Conservation (phyloP, 805 yeast genomes). For the Nakazawaea populi region DNA sequence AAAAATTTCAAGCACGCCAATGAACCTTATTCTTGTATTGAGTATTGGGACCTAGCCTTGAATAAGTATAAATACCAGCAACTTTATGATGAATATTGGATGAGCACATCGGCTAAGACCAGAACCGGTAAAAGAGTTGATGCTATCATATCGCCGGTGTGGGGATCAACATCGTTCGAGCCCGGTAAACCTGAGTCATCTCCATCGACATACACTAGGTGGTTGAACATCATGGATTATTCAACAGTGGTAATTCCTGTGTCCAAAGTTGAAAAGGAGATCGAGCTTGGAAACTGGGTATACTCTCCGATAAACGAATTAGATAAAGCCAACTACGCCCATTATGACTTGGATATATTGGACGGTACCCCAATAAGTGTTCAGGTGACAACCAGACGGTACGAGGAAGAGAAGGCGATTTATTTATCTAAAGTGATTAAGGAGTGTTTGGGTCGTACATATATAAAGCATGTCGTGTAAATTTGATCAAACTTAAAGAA, state of each 20-base stretch:
- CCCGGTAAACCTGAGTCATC: slow-evolving; percentile 33
- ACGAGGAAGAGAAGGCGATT: slow-evolving; percentile 53
- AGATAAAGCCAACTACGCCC: slow-evolving; percentile 26
- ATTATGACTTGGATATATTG: slow-evolving; percentile 40
- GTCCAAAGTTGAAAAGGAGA: slow-evolving; percentile 29
- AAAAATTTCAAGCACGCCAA: slow-evolving; percentile 11
- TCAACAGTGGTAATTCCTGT: slow-evolving; percentile 38
- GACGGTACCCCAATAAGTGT: slow-evolving; percentile 50
- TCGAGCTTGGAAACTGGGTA: slow-evolving; percentile 21
- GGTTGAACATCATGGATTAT: slow-evolving; percentile 50
- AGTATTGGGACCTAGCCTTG: slow-evolving; percentile 35
- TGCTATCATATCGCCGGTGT: slow-evolving; percentile 43
- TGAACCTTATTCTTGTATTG: slow-evolving; percentile 13
- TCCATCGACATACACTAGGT: slow-evolving; percentile 47
- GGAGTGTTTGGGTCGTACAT: background rate
- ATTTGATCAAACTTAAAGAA: background rate
- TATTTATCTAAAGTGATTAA: slow-evolving; percentile 26
- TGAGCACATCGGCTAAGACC: slow-evolving; percentile 25
- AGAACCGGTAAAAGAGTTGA: slow-evolving; percentile 35
- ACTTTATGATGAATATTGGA: slow-evolving; percentile 32
- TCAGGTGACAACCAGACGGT: slow-evolving; percentile 49
- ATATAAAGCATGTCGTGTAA: background rate
- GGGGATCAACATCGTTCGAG: slow-evolving; percentile 34
- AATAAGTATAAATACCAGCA: slow-evolving; percentile 29
- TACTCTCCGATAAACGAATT: slow-evolving; percentile 23